Conservation (phyloP, 108 stramenopile species). For the Aurantiochytrium sp. region DNA sequence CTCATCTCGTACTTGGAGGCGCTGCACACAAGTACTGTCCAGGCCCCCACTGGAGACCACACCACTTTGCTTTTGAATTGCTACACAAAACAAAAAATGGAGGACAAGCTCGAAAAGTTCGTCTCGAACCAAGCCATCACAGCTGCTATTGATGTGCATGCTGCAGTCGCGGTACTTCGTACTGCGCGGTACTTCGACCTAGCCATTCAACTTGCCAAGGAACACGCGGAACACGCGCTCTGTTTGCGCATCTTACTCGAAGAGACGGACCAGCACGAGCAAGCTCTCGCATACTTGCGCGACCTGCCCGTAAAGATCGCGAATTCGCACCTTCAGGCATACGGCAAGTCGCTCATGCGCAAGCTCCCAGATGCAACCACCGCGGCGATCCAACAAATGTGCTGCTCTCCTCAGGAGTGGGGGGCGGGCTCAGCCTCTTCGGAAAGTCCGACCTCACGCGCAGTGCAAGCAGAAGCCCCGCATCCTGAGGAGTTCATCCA, state of each 20-base stretch:
- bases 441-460: not conserved
- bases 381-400: conserved; percentile 35
- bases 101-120: conserved; percentile 31
- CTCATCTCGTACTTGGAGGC: conserved; percentile 78
- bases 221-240: conserved; percentile 22
- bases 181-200: conserved; percentile 35
- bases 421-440: not conserved
- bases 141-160: conserved; percentile 27
- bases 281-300: conserved; percentile 32
- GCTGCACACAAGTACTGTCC: conserved; percentile 23
- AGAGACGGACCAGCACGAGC: conserved; percentile 15
- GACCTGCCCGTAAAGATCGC: not conserved
- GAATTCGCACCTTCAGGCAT: not conserved
- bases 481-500: not conserved
- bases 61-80: conserved; percentile 47
- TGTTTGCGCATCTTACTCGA: conserved; percentile 39
- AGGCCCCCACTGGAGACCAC: conserved; percentile 31
- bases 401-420: conserved; percentile 21
- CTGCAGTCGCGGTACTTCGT: conserved; percentile 29
- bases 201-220: conserved; percentile 31
- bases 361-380: conserved; percentile 34
- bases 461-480: not conserved
- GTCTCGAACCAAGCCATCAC: not conserved
- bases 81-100: conserved; percentile 47
- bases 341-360: conserved; percentile 29